Evolutionary conservation across 2,329 filamentous ascomycete genomes (phyloP), one percentile per base, ranked within the genome.

Genomic region (Sclerotinia sclerotiorum): DNA sequence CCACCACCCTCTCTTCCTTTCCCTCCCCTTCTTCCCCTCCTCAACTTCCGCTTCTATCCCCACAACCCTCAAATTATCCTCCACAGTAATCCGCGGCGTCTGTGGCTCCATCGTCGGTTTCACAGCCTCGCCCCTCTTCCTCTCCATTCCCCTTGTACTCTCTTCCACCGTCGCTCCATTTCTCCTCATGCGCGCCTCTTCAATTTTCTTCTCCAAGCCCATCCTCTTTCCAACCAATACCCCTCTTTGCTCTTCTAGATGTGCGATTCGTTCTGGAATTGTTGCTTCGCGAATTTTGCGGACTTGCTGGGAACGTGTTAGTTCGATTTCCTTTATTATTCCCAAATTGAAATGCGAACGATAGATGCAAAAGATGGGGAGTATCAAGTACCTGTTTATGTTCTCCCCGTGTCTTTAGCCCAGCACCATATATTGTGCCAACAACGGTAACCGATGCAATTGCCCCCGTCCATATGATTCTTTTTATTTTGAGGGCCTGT

Each of bases 401-500:
- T 62, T 88, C 83, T 70, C 82, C 79, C 44, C 82, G 77, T 4
- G 81, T 83, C 76, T 88, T 88, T 69, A 89, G 71, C 8, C 83
- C 82, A 27, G 87, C 87, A 32, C 87, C 87, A 73, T 87, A 88
- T 70, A 84, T 81, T 6, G 85, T 82, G 64, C 87, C 87, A 1
- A 82, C 82, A 8, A 84, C 83, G 1, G 86, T 87, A 58, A 87
- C 82, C 21, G 84, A 82, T 13, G 84, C 81, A 24, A 88, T 81
- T 3, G 83, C 81, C 48, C 80, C 82, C 1, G 87, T 86, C 72
- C 87, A 76, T 24, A 87, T 79, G 68, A 84, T 79, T 21, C 84
- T 81, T 39, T 84, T 81, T 10, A 84, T 71, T 67, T 79, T 80
- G 32, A 46, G 11, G 2, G 21, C 24, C 39, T 76, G 76, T 42